A percentile compares a stretch with the other conserved stretches of the same genome.
phyloP scores from a whole-genome alignment of 2,329 filamentous ascomycete genomes.

The Colletotrichum liriopes region DNA sequence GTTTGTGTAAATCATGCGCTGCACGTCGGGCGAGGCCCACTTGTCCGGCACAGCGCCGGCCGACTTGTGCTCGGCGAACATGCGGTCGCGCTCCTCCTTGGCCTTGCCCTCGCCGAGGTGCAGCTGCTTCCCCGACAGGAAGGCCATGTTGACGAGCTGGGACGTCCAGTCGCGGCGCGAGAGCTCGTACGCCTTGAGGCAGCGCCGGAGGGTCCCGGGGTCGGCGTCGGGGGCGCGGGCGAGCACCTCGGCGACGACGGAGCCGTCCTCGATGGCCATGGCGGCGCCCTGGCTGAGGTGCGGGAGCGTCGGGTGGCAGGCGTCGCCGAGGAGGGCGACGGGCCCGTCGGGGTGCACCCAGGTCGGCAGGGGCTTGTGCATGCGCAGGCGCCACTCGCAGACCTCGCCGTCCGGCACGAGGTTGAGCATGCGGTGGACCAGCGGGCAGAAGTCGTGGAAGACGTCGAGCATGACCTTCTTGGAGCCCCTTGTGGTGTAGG shows the following conservation, averaged over 20 bases:
- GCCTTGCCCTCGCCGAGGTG: slow-evolving; percentile 73
- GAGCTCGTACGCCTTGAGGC: slow-evolving; percentile 69
- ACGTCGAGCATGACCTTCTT: slow-evolving; percentile 75
- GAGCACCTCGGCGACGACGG: slow-evolving; percentile 70
- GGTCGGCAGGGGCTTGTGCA: slow-evolving; percentile 69
- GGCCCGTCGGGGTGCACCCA: slow-evolving; percentile 68
- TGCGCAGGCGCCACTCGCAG: slow-evolving; percentile 76
- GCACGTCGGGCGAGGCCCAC: slow-evolving; percentile 80
- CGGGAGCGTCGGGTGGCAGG: slow-evolving; percentile 78
- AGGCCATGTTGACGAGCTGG: slow-evolving; percentile 68
- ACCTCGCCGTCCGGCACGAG: slow-evolving; percentile 75
- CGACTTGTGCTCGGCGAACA: slow-evolving; percentile 67
- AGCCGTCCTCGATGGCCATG: slow-evolving; percentile 78
- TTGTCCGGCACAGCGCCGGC: slow-evolving; percentile 74
- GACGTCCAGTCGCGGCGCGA: slow-evolving; percentile 70
- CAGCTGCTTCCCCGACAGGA: slow-evolving; percentile 66
- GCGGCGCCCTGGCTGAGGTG: slow-evolving; percentile 79
- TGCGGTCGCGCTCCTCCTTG: slow-evolving; percentile 71
- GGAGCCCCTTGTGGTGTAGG: slow-evolving; percentile 75
- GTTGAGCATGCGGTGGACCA: slow-evolving; percentile 71
- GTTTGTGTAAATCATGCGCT: slow-evolving; percentile 76
- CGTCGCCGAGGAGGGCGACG: slow-evolving; percentile 74
- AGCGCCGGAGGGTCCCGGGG: slow-evolving; percentile 61
- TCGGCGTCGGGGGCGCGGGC: slow-evolving; percentile 55
- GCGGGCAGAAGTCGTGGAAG: slow-evolving; percentile 73